phyloP scores from a whole-genome alignment of 2,329 filamentous ascomycete genomes.

The Ciborinia camelliae region DNA sequence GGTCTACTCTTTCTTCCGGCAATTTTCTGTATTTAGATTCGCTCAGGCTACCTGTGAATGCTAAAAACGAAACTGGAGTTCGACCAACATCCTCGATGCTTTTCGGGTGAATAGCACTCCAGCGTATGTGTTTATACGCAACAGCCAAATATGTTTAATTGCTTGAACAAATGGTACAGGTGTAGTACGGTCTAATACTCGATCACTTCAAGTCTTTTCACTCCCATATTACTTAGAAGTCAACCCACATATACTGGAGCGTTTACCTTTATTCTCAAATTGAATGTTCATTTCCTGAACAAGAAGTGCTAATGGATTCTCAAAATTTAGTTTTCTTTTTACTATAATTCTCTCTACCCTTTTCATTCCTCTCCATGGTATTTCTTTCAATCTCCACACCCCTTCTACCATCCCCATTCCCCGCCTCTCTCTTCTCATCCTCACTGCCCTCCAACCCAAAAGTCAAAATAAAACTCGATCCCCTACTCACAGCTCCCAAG shows the following conservation, averaged over 20 bases:
- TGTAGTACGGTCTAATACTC: too few species aligned
- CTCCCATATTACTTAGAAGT: too few species aligned
- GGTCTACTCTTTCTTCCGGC: not conserved
- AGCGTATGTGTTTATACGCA: too few species aligned
- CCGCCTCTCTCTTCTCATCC: not conserved
- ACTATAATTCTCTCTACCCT: not conserved
- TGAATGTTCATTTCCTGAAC: not conserved
- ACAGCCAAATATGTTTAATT: too few species aligned
- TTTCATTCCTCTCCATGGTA: not conserved
- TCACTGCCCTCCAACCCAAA: constrained; percentile 6
- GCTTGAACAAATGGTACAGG: too few species aligned
- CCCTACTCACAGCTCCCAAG: constrained; percentile 23
- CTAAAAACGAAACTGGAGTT: too few species aligned
- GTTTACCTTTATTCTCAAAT: not conserved
- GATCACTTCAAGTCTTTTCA: too few species aligned
- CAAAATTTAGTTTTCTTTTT: not conserved
- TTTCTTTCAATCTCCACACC: not conserved
- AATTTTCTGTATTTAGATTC: not conserved
- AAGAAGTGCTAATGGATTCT: not conserved
- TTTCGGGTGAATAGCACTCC: too few species aligned
- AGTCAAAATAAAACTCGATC: constrained; percentile 20
- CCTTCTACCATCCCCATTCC: too few species aligned
- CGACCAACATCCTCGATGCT: too few species aligned
- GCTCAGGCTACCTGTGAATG: too few species aligned
- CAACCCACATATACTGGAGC: not conserved